Percentiles rank a stretch among this genome's conserved stretches.
Evolutionary conservation across 192 early-diverging fungal species (phyloP).

Genomic region (Backusella liffmaniae): DNA sequence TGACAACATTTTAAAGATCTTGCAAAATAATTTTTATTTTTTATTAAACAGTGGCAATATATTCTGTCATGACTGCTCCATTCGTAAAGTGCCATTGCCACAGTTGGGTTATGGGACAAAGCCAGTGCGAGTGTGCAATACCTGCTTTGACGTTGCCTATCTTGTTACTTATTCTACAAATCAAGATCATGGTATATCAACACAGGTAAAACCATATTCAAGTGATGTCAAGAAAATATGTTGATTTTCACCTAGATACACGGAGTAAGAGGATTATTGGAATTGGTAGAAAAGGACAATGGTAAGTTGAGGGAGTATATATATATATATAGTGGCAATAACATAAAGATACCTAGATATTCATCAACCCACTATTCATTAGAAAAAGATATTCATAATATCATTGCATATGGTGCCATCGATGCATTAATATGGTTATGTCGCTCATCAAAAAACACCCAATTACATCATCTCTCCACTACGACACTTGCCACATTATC

Average conservation of each 20-base stretch:
- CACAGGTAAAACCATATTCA: constrained; percentile 39
- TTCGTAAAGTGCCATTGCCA: constrained; percentile 48
- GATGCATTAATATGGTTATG: constrained; percentile 56
- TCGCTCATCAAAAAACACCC: constrained; percentile 29
- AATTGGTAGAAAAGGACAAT: constrained; percentile 51
- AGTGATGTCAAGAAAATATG: background rate
- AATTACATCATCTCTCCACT: constrained; percentile 48
- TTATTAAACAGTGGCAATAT: constrained; percentile 46
- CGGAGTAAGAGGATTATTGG: constrained; percentile 49
- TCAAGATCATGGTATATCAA: constrained; percentile 51
- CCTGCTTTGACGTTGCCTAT: constrained; percentile 57
- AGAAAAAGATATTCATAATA: constrained; percentile 45
- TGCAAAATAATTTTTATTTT: background rate
- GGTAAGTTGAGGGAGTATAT: constrained; percentile 29
- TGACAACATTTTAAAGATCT: background rate
- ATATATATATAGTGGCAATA: background rate
- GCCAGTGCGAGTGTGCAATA: constrained; percentile 54
- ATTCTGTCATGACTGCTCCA: constrained; percentile 55
- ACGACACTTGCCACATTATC: constrained; percentile 46
- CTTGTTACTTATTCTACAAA: constrained; percentile 53
- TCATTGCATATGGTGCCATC: constrained; percentile 52
- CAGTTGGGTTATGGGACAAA: constrained; percentile 51
- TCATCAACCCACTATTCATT: background rate
- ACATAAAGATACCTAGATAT: background rate
- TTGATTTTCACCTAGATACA: constrained; percentile 26